Conservation (phyloP, 73 alveolate species). For the Paramecium primaurelia region DNA sequence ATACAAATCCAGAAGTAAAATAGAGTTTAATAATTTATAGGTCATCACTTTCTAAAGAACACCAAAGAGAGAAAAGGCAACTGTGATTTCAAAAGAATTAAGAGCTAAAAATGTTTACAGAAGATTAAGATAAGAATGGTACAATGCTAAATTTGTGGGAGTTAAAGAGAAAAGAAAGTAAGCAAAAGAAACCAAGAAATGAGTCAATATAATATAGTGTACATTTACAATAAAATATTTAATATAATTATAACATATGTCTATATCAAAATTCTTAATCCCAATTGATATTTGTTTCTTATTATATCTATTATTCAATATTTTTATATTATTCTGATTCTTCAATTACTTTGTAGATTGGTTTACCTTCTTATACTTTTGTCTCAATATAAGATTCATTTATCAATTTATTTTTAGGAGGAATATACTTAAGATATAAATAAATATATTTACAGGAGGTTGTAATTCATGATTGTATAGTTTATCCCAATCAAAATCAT, state of each 20-base stretch:
- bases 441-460: constrained; percentile 40
- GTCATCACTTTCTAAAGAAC: constrained; percentile 39
- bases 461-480: background rate
- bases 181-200: constrained; percentile 13
- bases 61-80: constrained; percentile 27
- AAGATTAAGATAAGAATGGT: constrained; percentile 55
- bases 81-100: constrained; percentile 34
- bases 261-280: constrained; percentile 50
- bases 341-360: no score
- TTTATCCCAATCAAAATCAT: constrained; percentile 59
- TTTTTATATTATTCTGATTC: no score
- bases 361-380: no score
- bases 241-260: background rate
- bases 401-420: constrained; percentile 37
- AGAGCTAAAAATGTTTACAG: background rate
- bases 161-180: constrained; percentile 38
- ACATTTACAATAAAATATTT: background rate
- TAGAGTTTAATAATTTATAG: background rate
- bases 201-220: background rate
- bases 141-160: constrained; percentile 49
- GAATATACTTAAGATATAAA: background rate
- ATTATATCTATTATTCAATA: background rate
- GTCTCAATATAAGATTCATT: background rate
- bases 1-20: constrained; percentile 34
- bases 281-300: constrained; percentile 53